Percentiles rank a stretch among this genome's conserved stretches.
phyloP scores from a whole-genome alignment of 2,329 filamentous ascomycete genomes.

The Calonectria honghensis region DNA sequence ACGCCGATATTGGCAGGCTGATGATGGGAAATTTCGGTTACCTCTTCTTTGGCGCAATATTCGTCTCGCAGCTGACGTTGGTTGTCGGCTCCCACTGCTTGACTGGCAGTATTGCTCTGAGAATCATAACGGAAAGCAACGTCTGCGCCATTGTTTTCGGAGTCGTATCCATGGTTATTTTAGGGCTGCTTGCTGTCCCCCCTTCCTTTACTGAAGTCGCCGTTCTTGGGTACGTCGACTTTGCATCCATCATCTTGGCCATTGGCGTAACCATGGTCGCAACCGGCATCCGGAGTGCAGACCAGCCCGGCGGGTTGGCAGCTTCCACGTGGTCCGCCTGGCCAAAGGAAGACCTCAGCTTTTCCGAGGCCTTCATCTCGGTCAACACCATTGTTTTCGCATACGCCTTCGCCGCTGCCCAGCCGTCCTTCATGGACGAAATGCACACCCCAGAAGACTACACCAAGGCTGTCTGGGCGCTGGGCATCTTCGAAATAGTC shows the following conservation, averaged over 20 bases:
- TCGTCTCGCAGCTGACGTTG: neutral
- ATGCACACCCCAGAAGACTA: slow-evolving; percentile 9
- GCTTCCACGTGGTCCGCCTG: slow-evolving; percentile 5
- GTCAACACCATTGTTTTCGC: slow-evolving; percentile 12
- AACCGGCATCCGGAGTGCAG: neutral
- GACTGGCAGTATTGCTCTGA: slow-evolving; percentile 3
- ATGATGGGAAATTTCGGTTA: slow-evolving; percentile 15
- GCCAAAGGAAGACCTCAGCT: neutral
- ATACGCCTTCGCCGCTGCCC: slow-evolving; percentile 9
- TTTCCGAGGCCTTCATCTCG: slow-evolving; percentile 15
- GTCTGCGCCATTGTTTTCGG: slow-evolving; percentile 8
- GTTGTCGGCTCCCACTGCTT: slow-evolving; percentile 5
- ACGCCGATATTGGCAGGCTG: slow-evolving; percentile 11
- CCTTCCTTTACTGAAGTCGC: slow-evolving; percentile 9
- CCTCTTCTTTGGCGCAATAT: slow-evolving; percentile 1
- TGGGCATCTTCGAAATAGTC: slow-evolving; percentile 9
- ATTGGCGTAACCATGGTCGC: slow-evolving; percentile 12
- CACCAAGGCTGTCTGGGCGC: neutral
- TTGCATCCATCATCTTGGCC: slow-evolving; percentile 10
- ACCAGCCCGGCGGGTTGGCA: neutral
- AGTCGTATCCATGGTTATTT: neutral
- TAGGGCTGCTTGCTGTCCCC: neutral
- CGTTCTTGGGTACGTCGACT: slow-evolving; percentile 5
- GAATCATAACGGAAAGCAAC: neutral
- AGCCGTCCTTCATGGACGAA: slow-evolving; percentile 14